phyloP scores from a whole-genome alignment of 805 yeast genomes.

The Cyberlindnera nakhonratchasimensis region DNA sequence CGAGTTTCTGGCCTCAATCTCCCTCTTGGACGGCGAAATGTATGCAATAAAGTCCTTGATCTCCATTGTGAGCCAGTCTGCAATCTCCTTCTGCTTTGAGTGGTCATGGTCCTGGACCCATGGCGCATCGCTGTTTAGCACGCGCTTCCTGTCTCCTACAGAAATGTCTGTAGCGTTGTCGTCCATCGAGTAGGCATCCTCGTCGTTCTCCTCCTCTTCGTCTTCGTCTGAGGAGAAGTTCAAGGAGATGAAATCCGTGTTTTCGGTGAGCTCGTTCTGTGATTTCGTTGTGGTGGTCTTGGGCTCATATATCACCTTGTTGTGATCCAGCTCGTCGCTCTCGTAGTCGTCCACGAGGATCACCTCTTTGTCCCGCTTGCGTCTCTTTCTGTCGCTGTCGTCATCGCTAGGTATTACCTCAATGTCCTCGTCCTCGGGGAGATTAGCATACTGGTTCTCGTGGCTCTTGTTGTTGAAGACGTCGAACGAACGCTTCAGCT shows the following conservation, averaged over 20 bases:
- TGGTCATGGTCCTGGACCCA: slow-evolving; percentile 82
- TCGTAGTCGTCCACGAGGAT: slow-evolving; percentile 10
- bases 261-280: slow-evolving; percentile 33
- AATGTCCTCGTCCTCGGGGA: slow-evolving; percentile 11
- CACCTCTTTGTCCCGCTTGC: slow-evolving; percentile 7
- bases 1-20: slow-evolving; percentile 61
- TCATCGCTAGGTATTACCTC: slow-evolving; percentile 1
- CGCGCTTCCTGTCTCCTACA: slow-evolving; percentile 11
- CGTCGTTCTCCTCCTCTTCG: slow-evolving; percentile 20
- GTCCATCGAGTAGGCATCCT: slow-evolving; percentile 29
- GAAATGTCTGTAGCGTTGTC: slow-evolving; percentile 22
- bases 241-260: slow-evolving; percentile 41
- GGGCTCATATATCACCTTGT: background rate
- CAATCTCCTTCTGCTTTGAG: slow-evolving; percentile 68
- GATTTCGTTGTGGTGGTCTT: background rate
- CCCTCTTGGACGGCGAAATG: slow-evolving; percentile 78
- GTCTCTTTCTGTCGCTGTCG: slow-evolving; percentile 5
- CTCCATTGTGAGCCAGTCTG: slow-evolving; percentile 85
- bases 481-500: slow-evolving; percentile 19
- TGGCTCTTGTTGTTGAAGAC: slow-evolving; percentile 24
- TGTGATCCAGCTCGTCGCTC: slow-evolving; percentile 3
- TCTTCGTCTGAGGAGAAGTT: slow-evolving; percentile 26
- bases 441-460: slow-evolving; percentile 24
- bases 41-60: slow-evolving; percentile 81
- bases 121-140: slow-evolving; percentile 41